phyloP scores from a whole-genome alignment of 768 basidiomycete species.

The Podaxis carcinomalis region DNA sequence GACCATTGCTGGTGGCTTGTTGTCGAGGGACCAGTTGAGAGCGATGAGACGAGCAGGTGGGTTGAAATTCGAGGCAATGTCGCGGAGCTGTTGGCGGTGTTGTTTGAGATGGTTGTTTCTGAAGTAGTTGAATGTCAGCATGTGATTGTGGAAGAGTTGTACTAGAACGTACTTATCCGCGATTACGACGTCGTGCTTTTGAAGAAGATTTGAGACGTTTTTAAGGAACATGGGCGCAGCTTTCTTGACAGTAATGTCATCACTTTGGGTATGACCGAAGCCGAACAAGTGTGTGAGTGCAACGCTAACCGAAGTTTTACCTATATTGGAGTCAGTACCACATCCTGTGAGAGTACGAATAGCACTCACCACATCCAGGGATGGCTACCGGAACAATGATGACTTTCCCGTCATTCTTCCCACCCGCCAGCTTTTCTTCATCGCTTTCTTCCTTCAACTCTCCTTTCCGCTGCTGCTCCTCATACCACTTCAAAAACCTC shows the following conservation, averaged over 20 bases:
- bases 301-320: conserved; percentile 83
- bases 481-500: conserved; percentile 68
- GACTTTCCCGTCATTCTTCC: conserved; percentile 54
- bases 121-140: background rate
- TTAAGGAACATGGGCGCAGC: conserved; percentile 63
- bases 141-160: background rate
- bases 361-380: conserved; percentile 81
- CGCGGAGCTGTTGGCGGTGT: conserved; percentile 72
- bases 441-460: conserved; percentile 25
- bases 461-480: conserved; percentile 29
- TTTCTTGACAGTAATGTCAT: conserved; percentile 81
- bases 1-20: conserved; percentile 51
- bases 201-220: conserved; percentile 63
- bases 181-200: conserved; percentile 72
- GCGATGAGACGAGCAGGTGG: conserved; percentile 74
- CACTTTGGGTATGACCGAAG: conserved; percentile 91
- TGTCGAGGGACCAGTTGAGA: conserved; percentile 66
- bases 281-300: conserved; percentile 77
- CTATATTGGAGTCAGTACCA: conserved; percentile 34
- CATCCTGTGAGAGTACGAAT: background rate
- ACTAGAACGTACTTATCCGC: conserved; percentile 77
- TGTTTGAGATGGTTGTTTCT: conserved; percentile 86
- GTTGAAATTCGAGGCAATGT: conserved; percentile 36
- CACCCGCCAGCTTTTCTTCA: conserved; percentile 13
- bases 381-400: conserved; percentile 86